Conservation (phyloP, 441 rosid genomes). For the Syzygium syzygioides region DNA sequence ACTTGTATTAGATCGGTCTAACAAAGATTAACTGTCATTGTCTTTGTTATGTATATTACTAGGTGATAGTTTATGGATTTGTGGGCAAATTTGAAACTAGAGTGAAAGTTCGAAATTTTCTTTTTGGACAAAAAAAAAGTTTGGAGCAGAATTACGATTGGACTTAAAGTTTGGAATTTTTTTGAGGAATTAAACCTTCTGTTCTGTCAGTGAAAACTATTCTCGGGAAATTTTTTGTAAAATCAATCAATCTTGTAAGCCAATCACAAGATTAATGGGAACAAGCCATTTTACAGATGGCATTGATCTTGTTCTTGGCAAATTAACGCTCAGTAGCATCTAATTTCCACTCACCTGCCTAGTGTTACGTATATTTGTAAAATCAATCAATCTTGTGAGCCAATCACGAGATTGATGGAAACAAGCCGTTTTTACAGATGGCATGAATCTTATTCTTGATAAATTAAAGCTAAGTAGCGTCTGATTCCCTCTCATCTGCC, state of each 20-base stretch:
- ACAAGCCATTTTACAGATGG: neutral
- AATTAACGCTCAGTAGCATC: neutral
- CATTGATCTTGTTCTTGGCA: neutral
- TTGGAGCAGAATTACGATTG: too few species aligned
- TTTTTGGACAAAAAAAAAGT: too few species aligned
- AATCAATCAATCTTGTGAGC: too few species aligned
- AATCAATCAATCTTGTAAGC: neutral
- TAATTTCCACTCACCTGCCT: neutral
- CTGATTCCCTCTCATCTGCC: neutral
- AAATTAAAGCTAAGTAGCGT: neutral
- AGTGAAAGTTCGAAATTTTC: too few species aligned
- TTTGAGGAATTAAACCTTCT: too few species aligned
- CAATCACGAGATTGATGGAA: neutral
- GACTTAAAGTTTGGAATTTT: too few species aligned
- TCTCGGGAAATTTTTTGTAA: neutral
- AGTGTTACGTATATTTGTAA: neutral
- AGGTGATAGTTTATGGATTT: neutral
- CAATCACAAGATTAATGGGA: neutral
- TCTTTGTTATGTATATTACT: neutral
- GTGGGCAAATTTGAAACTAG: too few species aligned
- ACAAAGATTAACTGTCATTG: neutral
- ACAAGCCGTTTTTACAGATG: neutral
- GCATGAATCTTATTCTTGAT: neutral
- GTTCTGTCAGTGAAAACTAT: neutral
- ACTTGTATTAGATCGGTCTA: neutral